A percentile compares a stretch with the other conserved stretches of the same genome.
Conservation (phyloP, 2,329 filamentous ascomycete genomes). For the Neophaeococcomyces mojaviensis region DNA sequence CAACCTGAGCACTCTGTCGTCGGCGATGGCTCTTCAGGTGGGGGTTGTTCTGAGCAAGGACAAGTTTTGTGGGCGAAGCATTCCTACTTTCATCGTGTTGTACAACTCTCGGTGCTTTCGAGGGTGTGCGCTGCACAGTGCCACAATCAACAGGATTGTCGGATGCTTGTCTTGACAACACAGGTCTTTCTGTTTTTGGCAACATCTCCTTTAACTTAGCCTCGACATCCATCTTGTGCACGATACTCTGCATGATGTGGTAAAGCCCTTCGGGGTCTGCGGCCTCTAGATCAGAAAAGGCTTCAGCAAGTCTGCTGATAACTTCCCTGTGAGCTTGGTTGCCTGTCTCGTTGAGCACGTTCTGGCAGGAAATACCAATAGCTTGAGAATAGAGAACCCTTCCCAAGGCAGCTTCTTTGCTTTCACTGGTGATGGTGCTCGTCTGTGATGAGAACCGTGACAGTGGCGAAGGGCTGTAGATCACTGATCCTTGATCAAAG, state of each 20-base stretch:
- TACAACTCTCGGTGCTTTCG: slow-evolving; percentile 2
- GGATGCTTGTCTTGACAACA: slow-evolving; percentile 28
- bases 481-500: slow-evolving; percentile 1
- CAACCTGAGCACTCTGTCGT: slow-evolving; percentile 45
- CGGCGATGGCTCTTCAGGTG: slow-evolving; percentile 72
- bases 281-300: slow-evolving; percentile 75
- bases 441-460: slow-evolving; percentile 17
- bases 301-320: slow-evolving; percentile 73
- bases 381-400: slow-evolving; percentile 73
- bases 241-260: slow-evolving; percentile 69
- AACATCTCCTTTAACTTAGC: slow-evolving; percentile 33
- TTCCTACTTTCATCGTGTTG: background rate
- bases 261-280: slow-evolving; percentile 87
- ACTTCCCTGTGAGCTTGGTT: slow-evolving; percentile 70
- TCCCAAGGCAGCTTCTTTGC: slow-evolving; percentile 77
- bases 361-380: slow-evolving; percentile 74
- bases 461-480: background rate
- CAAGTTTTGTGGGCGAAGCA: slow-evolving; percentile 49
- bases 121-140: slow-evolving; percentile 6
- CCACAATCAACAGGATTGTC: slow-evolving; percentile 4
- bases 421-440: slow-evolving; percentile 12
- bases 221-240: slow-evolving; percentile 58
- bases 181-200: slow-evolving; percentile 23
- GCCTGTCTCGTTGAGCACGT: slow-evolving; percentile 73
- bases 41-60: slow-evolving; percentile 74